Evolutionary conservation across 352 stramenopile species (phyloP), one percentile per base, ranked within the genome.

Genomic region (Globisporangium viniferum): DNA sequence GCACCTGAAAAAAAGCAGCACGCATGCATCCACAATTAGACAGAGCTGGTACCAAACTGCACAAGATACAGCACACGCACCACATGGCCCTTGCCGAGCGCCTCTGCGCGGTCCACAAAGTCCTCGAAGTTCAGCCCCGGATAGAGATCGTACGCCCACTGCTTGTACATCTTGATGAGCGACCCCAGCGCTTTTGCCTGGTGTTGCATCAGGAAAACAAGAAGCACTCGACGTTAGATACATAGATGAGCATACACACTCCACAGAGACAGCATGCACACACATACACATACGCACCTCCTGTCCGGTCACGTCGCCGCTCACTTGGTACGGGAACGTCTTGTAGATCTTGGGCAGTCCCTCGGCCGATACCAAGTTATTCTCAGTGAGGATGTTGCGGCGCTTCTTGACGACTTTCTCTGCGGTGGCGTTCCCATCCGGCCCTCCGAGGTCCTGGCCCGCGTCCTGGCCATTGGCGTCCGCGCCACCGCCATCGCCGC

Each of bases 111-210:
- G 10, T 92, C 85, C 29, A 92, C 68, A 62, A 95, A 92, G 68
- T 95, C 85, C 41, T 93, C 87, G 69, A 95, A 90, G 54, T 91
- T 86, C n/a, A 93, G 76, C 0, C 84, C 84, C 20, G 87, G 85
- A 61, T 91, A 93, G 44, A 95, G 73, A 55, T 93, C 87, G 67
- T 88, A 95, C 14, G 87, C 87, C 87, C 87, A 95, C 62, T 95
- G 83, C 62, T 91, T 92, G 78, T 95, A 95, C 81, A 89, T 89
- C 54, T 84, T 84, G 12, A 95, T 71, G 51, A 95, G 69, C 36
- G 78, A 85, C 24, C 68, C 73, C 51, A 95, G 65, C 39, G 87
- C 84, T 57, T 91, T 81, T 18, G 80, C 72, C 78, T 89, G 31
- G 12, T 49, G 18, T 49, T 18, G 24, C 5, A 27, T 14, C 29